Conservation (phyloP, 1,284 basidiomycete species). For the Rhodotorula sp. region DNA sequence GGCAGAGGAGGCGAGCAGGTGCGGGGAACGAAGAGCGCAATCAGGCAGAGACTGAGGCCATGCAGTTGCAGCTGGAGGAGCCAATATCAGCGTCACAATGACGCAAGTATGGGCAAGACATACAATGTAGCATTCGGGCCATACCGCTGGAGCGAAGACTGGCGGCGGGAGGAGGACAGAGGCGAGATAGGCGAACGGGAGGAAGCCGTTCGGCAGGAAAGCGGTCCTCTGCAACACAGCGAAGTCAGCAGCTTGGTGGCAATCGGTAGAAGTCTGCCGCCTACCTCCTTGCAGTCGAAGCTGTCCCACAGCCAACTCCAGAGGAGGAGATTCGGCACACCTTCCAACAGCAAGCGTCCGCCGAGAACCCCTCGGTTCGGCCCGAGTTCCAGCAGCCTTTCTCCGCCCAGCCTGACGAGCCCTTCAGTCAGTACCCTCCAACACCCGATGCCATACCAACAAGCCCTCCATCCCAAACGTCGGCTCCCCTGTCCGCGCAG, state of each 20-base stretch:
- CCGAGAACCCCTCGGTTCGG: slow-evolving; percentile 1
- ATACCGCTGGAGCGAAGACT: neutral
- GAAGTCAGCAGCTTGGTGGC: no score
- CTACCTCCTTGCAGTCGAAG: slow-evolving; percentile 5
- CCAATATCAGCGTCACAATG: neutral
- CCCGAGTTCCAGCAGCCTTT: neutral
- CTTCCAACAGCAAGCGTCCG: slow-evolving; percentile 13
- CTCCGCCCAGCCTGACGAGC: neutral
- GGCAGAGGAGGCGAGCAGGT: neutral
- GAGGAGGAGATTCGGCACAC: neutral
- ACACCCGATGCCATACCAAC: slow-evolving; percentile 7
- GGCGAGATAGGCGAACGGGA: slow-evolving; percentile 1
- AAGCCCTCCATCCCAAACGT: slow-evolving; percentile 6
- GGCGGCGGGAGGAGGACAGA: neutral
- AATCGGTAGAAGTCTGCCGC: neutral
- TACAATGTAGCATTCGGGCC: slow-evolving; percentile 21
- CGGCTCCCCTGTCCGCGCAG: neutral
- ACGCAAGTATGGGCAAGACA: neutral
- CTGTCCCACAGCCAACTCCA: slow-evolving; percentile 5
- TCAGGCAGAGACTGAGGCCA: slow-evolving; percentile 12
- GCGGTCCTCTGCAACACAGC: neutral
- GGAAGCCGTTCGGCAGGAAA: neutral
- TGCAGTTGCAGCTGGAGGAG: slow-evolving; percentile 18
- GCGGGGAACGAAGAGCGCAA: slow-evolving; percentile 6
- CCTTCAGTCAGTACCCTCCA: slow-evolving; percentile 8